Conservation (phyloP, 1,139 yeast species). For the Meyerozyma sp. region DNA sequence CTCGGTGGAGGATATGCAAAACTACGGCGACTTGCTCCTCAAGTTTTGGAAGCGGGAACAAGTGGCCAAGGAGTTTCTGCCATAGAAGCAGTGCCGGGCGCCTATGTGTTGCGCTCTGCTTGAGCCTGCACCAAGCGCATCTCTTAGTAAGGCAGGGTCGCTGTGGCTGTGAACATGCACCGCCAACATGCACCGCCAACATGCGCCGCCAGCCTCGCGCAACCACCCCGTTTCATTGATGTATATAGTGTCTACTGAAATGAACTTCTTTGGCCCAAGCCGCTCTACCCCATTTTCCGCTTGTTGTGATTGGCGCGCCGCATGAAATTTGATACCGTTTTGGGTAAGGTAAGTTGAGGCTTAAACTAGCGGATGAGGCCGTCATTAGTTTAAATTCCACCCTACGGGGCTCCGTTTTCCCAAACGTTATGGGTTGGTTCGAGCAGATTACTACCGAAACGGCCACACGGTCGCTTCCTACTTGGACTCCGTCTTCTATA, state of each 20-base stretch:
- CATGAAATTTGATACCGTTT: neutral
- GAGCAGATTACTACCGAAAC: neutral
- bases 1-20: constrained; percentile 83
- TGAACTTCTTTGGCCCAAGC: neutral
- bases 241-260: neutral
- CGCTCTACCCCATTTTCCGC: neutral
- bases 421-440: constrained; percentile 1
- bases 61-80: constrained; percentile 29
- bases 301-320: neutral
- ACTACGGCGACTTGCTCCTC: constrained; percentile 80
- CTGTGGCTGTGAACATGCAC: no score
- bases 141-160: no score
- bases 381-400: neutral
- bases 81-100: no score
- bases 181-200: neutral
- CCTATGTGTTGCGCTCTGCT: no score
- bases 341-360: neutral
- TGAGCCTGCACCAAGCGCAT: no score
- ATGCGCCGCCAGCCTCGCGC: no score
- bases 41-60: constrained; percentile 79
- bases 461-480: neutral
- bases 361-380: neutral
- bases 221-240: neutral
- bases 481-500: constrained; percentile 8
- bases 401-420: neutral